Base-by-base conservation (phyloP, 495 filamentous ascomycete species). In the Daldinia concentrica region DNA sequence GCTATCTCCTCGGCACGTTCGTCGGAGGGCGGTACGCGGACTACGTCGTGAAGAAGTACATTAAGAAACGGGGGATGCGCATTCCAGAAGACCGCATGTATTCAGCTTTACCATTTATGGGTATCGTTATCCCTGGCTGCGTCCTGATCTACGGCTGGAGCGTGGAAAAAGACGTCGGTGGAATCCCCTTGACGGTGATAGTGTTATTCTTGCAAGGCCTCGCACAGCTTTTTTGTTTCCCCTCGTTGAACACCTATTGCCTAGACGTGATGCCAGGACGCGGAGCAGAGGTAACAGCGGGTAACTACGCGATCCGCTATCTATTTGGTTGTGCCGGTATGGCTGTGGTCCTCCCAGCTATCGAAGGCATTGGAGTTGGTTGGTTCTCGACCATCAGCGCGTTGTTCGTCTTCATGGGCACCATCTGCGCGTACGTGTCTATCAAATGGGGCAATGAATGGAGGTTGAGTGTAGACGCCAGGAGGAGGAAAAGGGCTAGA, bases 81-180 rank as follows among this genome's bases (percentile, higher is more conserved):
- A 83, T 93, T 12, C 86, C 90, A 1, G 90, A 93, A 76, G 91
- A 94, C 75, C 82, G 91, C 24, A 80, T 93, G 51, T 86, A 88
- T 32, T 87, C 86, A 4, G 86, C 88, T 54, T 61, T 92, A 1
- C 78, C 85, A 0, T 89, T 89, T 67, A 80, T 92, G 71, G 86
- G 86, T 0, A 72, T 87, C 34, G 80, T 87, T 3, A 87, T 92
- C 26, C 90, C 90, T 0, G 84, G 78, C 0, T 91, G 88, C 73
- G 87, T 92, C 71, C 82, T 92, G 15, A 77, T 92, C 9, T 93
- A 92, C 70, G 91, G 91, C 15, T 93, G 91, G 90, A 85, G 84
- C 4, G 83, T 93, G 5, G 88, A 93, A 72, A 87, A 89, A 73
- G 76, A 81, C 37, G 83, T 86, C 6, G 91, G 91, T 24, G 91